Conservation (phyloP, 768 basidiomycete genomes). For the Phanerochaete sordida region DNA sequence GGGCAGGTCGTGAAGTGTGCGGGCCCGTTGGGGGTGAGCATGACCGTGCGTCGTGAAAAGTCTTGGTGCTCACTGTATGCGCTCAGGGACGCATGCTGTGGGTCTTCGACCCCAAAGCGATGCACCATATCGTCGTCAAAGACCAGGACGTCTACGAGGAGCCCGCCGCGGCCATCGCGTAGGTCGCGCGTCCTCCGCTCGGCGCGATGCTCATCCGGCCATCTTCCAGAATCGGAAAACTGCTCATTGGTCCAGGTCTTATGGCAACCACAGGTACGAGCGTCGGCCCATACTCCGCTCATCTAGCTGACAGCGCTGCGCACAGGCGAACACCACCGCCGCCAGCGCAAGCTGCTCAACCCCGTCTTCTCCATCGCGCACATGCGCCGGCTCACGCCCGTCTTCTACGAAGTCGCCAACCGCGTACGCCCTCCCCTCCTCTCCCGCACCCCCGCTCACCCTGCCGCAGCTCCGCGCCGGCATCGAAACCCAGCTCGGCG, state of each 20-base stretch:
- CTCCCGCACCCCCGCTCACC: no score
- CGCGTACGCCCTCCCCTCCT: constrained; percentile 2
- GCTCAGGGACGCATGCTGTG: constrained; percentile 46
- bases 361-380: constrained; percentile 28
- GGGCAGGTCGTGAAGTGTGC: constrained; percentile 43
- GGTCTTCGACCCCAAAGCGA: constrained; percentile 43
- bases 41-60: neutral
- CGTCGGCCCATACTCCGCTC: neutral
- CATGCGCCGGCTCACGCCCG: constrained; percentile 24
- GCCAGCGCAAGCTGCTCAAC: constrained; percentile 29
- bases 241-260: neutral
- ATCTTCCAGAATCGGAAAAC: neutral
- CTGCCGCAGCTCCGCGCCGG: constrained; percentile 18
- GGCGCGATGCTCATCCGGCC: no score
- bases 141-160: constrained; percentile 48
- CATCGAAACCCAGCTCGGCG: neutral
- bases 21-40: constrained; percentile 44
- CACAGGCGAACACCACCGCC: constrained; percentile 25
- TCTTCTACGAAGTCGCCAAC: constrained; percentile 20
- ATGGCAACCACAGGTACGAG: neutral
- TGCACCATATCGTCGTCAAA: constrained; percentile 45
- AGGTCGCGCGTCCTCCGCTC: no score
- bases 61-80: no score
- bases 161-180: constrained; percentile 40
- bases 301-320: neutral